These are phyloP conservation scores for Cyberlindnera euphorbiae DNA, from an alignment of 805 yeast species.

Conservation along the genomic window DNA sequence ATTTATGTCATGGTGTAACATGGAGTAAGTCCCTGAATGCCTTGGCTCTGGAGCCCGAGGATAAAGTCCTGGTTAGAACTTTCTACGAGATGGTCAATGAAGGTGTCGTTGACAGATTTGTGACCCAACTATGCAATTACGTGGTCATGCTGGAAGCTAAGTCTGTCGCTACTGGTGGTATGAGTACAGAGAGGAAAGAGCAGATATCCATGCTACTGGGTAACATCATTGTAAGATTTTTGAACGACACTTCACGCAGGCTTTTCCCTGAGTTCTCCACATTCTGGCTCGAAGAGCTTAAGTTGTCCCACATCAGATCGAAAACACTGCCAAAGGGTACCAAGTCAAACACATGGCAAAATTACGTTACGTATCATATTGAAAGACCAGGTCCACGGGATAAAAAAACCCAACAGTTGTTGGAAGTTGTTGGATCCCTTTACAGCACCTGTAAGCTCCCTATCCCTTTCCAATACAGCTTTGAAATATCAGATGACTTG, in stretches of 20 bases:
- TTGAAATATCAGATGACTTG: conserved; percentile 1
- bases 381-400: neutral
- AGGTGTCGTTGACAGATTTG: too few relatives aligned
- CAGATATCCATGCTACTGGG: neutral
- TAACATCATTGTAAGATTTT: conserved; percentile 2
- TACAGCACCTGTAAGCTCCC: conserved; percentile 3
- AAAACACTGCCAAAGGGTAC: neutral
- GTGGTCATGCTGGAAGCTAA: conserved; percentile 1
- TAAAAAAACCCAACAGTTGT: neutral
- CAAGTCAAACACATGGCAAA: conserved; percentile 14
- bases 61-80: conserved; percentile 1
- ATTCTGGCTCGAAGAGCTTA: conserved; percentile 2
- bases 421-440: neutral
- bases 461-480: neutral
- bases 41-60: neutral
- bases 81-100: conserved; percentile 1
- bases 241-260: conserved; percentile 5
- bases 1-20: neutral
- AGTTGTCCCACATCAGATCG: neutral
- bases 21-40: neutral
- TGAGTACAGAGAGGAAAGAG: neutral
- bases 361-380: conserved; percentile 14
- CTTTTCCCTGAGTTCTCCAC: conserved; percentile 8
- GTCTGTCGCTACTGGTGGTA: neutral
- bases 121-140: conserved; percentile 1